phyloP scores from a whole-genome alignment of 2,329 filamentous ascomycete genomes.

The Botrytis squamosa region DNA sequence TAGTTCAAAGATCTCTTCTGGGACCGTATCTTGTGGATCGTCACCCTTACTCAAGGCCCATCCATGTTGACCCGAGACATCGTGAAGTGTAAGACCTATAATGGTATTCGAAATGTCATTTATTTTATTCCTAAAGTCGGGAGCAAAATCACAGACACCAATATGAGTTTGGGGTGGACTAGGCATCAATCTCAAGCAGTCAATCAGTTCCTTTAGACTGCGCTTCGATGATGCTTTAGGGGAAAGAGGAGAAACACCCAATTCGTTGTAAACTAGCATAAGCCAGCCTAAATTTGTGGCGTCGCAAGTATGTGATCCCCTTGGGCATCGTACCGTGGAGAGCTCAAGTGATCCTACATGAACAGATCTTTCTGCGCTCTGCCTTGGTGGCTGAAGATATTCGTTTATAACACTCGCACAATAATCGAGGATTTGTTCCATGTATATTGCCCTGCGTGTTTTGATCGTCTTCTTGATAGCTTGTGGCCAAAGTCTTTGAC shows the following conservation, averaged over 20 bases:
- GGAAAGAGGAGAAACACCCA: constrained; percentile 45
- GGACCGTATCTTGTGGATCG: not conserved
- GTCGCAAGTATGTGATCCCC: constrained; percentile 51
- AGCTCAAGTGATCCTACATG: constrained; percentile 36
- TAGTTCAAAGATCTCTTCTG: constrained; percentile 22
- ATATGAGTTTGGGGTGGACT: constrained; percentile 46
- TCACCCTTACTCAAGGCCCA: constrained; percentile 49
- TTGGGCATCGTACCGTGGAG: constrained; percentile 48
- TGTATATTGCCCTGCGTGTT: constrained; percentile 49
- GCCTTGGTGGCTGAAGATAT: constrained; percentile 42
- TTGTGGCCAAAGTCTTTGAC: constrained; percentile 47
- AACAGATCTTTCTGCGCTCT: constrained; percentile 25
- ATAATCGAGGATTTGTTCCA: constrained; percentile 50
- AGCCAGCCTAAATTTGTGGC: constrained; percentile 54
- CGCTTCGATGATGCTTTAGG: constrained; percentile 37
- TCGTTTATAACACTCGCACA: constrained; percentile 48
- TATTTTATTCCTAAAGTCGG: constrained; percentile 48
- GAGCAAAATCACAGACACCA: constrained; percentile 51
- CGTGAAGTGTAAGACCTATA: constrained; percentile 48
- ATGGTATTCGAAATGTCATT: constrained; percentile 54
- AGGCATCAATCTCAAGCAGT: constrained; percentile 46
- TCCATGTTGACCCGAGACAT: constrained; percentile 49
- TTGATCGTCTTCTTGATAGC: constrained; percentile 50
- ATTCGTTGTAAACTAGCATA: constrained; percentile 51
- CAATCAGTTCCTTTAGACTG: constrained; percentile 49